phyloP scores from a whole-genome alignment of 2,329 filamentous ascomycete genomes.

The Botrytis pseudocinerea region DNA sequence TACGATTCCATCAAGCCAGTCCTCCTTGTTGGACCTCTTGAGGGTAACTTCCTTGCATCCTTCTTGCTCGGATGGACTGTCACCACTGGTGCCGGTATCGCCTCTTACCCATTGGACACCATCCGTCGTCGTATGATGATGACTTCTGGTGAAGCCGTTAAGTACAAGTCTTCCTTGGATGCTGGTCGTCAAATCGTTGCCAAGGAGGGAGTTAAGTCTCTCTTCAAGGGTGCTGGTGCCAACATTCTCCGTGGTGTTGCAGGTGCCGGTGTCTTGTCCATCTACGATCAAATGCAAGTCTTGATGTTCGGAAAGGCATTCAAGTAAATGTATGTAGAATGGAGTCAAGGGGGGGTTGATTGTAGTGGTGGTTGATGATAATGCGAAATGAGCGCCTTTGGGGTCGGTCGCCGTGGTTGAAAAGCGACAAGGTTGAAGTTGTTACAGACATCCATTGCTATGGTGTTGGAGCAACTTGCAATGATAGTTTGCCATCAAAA shows the following conservation, averaged over 20 bases:
- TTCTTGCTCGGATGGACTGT: slow-evolving; percentile 98
- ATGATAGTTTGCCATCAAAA: slow-evolving; percentile 32
- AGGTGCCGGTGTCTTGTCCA: slow-evolving; percentile 99
- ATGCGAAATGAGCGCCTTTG: slow-evolving; percentile 26
- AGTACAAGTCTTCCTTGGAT: slow-evolving; percentile 97
- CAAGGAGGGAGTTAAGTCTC: slow-evolving; percentile 96
- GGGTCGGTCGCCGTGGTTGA: slow-evolving; percentile 30
- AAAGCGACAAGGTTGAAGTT: slow-evolving; percentile 39
- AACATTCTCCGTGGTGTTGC: slow-evolving; percentile 99
- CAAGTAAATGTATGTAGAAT: slow-evolving; percentile 57
- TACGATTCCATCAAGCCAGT: slow-evolving; percentile 99
- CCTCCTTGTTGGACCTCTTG: slow-evolving; percentile 83
- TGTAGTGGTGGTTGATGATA: slow-evolving; percentile 18
- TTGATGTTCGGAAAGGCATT: slow-evolving; percentile 99
- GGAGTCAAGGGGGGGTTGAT: slow-evolving; percentile 16
- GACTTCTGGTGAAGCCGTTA: slow-evolving; percentile 96
- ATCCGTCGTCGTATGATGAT: slow-evolving; percentile 99
- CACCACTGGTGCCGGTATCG: slow-evolving; percentile 99
- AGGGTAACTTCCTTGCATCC: slow-evolving; percentile 99
- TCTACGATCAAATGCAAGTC: slow-evolving; percentile 99
- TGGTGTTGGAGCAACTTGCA: slow-evolving; percentile 42
- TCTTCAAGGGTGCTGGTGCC: slow-evolving; percentile 99
- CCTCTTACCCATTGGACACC: slow-evolving; percentile 99
- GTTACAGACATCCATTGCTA: slow-evolving; percentile 41
- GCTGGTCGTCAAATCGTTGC: slow-evolving; percentile 95